A percentile compares a stretch with the other conserved stretches of the same genome.
Conservation (phyloP, 176 grass and related monocot species). For the Microstegium vimineum region DNA sequence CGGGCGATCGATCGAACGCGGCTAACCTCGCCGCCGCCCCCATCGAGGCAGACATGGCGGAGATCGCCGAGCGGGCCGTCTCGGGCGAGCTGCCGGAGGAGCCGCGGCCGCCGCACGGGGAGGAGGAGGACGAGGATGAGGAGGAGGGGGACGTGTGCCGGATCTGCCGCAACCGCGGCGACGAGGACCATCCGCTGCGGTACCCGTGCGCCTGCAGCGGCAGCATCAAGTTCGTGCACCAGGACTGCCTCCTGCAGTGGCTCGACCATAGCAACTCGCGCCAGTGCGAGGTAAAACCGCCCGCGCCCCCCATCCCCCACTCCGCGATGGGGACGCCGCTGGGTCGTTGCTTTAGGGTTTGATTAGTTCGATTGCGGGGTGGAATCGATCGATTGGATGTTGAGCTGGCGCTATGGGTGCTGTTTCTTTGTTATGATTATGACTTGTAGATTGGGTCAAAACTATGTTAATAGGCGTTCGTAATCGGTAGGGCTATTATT, state of each 20-base stretch:
- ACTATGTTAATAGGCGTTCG: background rate
- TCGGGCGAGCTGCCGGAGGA: slow-evolving; percentile 23
- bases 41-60: slow-evolving; percentile 30
- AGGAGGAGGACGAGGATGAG: slow-evolving; percentile 49
- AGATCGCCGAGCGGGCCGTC: slow-evolving; percentile 27
- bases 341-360: background rate
- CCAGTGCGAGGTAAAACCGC: slow-evolving; percentile 80
- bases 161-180: slow-evolving; percentile 99
- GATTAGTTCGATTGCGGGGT: background rate
- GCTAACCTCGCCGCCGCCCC: background rate
- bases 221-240: slow-evolving; percentile 98
- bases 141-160: slow-evolving; percentile 91
- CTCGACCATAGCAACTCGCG: slow-evolving; percentile 97
- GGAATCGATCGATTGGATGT: slow-evolving; percentile 9
- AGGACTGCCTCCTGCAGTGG: slow-evolving; percentile 99
- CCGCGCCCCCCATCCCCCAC: background rate
- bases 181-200: slow-evolving; percentile 76
- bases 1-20: slow-evolving; percentile 10
- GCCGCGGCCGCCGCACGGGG: slow-evolving; percentile 22
- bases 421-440: background rate
- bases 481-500: background rate
- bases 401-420: background rate
- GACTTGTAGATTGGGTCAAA: background rate
- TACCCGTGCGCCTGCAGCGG: slow-evolving; percentile 99
- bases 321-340: background rate